Base-by-base conservation (phyloP, 352 stramenopile genomes). In the Hyaloperonospora arabidopsidis region DNA sequence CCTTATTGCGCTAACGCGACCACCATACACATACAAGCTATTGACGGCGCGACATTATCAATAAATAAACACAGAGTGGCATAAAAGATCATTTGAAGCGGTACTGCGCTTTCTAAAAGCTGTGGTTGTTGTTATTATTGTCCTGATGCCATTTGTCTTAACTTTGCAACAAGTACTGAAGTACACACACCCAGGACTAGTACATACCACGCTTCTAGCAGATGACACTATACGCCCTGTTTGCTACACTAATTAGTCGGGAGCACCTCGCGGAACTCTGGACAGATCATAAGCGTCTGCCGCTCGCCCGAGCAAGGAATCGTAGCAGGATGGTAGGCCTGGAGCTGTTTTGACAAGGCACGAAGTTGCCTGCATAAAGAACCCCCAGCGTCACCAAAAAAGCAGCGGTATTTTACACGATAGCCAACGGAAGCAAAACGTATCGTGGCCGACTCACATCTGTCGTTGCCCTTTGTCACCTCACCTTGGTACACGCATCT, bases 91-190 rank as follows among this genome's bases (percentile, higher is more conserved):
- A n/a, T n/a, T n/a, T n/a, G n/a, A n/a, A n/a, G n/a, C n/a, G n/a
- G n/a, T n/a, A n/a, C n/a, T n/a, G n/a, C n/a, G n/a, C n/a, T n/a
- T n/a, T n/a, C n/a, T n/a, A n/a, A n/a, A n/a, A n/a, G n/a, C n/a
- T n/a, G n/a, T n/a, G n/a, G 29, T 90, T 91, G 61, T 60, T 68
- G 62, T 87, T 86, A 71, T 97, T 98, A 68, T 98, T 98, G 73
- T 98, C 95, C 0, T 93, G 93, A 61, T 98, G 95, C 59, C 84
- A 97, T 59, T 95, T 97, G 98, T 83, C 35, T 89, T 90, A 45
- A 97, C 78, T 67, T 94, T 91, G 56, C 92, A 85, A 73, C 98
- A 98, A 8, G 25, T 29, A 29, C 25, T 29, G 7, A 29, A 29
- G 25, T 7, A 29, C 25, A 29, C 25, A 8, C 25, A 29, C n/a